phyloP scores from a whole-genome alignment of 139 green algal species.

The Tetradesmus lagerheimii region DNA sequence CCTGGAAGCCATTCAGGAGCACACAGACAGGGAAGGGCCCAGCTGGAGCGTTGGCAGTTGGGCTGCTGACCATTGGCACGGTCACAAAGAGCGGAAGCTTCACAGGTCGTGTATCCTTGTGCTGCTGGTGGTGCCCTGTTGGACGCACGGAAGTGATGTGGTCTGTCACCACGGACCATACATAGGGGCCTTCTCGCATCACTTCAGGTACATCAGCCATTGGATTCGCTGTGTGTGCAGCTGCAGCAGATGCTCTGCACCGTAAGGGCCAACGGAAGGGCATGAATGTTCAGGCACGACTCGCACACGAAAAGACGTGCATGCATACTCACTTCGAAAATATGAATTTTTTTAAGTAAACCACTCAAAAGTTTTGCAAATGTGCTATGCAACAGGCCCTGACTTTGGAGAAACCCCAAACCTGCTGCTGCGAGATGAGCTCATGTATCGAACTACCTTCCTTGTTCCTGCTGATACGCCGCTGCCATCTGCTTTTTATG shows the following conservation, averaged over 20 bases:
- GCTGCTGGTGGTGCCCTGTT: background rate
- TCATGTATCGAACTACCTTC: too few species aligned
- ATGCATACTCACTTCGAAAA: background rate
- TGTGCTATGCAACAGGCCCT: too few species aligned
- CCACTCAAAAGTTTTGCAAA: too few species aligned
- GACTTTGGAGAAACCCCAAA: too few species aligned
- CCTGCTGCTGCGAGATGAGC: too few species aligned
- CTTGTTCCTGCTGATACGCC: too few species aligned
- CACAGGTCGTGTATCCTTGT: background rate
- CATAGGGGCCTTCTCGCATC: conserved; percentile 31
- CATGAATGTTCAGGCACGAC: background rate
- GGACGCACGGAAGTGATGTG: background rate
- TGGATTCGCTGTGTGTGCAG: background rate
- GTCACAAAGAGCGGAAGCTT: conserved; percentile 39
- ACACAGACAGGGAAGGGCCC: conserved; percentile 54
- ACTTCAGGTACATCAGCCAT: background rate
- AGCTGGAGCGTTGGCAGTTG: background rate
- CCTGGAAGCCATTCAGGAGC: conserved; percentile 64
- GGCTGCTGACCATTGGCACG: background rate
- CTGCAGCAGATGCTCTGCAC: background rate
- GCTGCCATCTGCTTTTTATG: too few species aligned
- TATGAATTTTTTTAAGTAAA: too few species aligned
- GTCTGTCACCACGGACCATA: conserved; percentile 16
- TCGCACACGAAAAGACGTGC: background rate
- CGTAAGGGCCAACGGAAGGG: background rate